Evolutionary conservation across 805 yeast genomes (phyloP).

Genomic region (Lachancea kluyveri): DNA sequence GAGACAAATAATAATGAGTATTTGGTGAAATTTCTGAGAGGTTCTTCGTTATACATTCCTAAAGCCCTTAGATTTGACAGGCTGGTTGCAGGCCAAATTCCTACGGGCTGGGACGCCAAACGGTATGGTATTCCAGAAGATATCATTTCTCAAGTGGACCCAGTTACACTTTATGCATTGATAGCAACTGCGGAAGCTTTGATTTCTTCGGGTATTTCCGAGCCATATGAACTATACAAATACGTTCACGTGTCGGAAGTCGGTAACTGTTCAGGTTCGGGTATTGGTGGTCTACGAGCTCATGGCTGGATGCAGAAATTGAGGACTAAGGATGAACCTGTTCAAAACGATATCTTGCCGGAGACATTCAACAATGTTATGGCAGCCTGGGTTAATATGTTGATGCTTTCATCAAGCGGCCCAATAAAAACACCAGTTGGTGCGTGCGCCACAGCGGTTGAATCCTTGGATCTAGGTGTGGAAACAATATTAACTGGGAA

Average conservation of each 20-base stretch:
- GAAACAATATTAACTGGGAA: slow-evolving; percentile 77
- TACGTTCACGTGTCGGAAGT: slow-evolving; percentile 88
- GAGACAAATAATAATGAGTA: slow-evolving; percentile 59
- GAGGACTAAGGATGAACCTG: slow-evolving; percentile 69
- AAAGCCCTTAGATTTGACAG: slow-evolving; percentile 36
- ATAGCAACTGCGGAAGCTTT: slow-evolving; percentile 84
- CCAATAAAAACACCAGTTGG: slow-evolving; percentile 92
- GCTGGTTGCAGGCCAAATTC: slow-evolving; percentile 51
- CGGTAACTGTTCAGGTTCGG: slow-evolving; percentile 90
- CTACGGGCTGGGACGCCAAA: slow-evolving; percentile 84
- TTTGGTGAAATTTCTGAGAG: slow-evolving; percentile 70
- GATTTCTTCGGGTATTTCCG: slow-evolving; percentile 75
- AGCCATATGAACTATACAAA: slow-evolving; percentile 87
- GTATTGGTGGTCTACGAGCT: slow-evolving; percentile 90
- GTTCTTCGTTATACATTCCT: slow-evolving; percentile 72
- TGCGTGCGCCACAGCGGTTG: slow-evolving; percentile 91
- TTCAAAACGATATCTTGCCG: slow-evolving; percentile 81
- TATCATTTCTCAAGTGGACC: slow-evolving; percentile 76
- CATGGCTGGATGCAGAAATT: slow-evolving; percentile 82
- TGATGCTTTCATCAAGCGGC: slow-evolving; percentile 79
- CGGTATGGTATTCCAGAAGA: slow-evolving; percentile 81
- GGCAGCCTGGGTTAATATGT: slow-evolving; percentile 94
- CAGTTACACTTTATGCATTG: slow-evolving; percentile 71
- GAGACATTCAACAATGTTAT: slow-evolving; percentile 88
- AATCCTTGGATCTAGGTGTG: slow-evolving; percentile 79